Base-by-base conservation (phyloP, 2,329 filamentous ascomycete genomes). In the Neopestalotiopsis sp. region DNA sequence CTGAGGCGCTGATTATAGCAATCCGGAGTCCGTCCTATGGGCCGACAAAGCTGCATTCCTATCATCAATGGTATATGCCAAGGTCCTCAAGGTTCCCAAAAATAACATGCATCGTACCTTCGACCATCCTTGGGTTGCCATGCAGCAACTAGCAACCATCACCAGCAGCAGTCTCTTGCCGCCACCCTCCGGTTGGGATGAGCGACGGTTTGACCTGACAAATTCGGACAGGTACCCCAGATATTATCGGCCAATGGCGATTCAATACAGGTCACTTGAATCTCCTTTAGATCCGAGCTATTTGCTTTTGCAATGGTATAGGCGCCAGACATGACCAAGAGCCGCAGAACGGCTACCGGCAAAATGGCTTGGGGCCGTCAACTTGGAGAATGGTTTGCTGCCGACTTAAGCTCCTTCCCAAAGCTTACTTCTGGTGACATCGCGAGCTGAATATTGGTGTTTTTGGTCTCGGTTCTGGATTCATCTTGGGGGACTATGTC, bases 291-390 rank as follows among this genome's bases (percentile, higher is more conserved):
- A 32, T 49, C 40, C 38, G 28, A 32, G 24, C 20, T 12, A 24
- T 20, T 30, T 13, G 12, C 34, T 64, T 64, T 24, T 64, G 40
- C 42, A n/a, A n/a, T 14, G 13, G 24, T 53, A 53, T 53, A 64
- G 61, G 20, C 61, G 38, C n/a, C 20, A 64, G 17, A 64, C 38
- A 64, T n/a, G 28, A 13, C 61, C 61, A 49, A 64, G 61, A 64
- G 61, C 61, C 61, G n/a, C 61, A 64, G 14, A 32, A 38, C 61
- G 61, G 61, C 61, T 49, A 64, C 61, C 61, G 61, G 61, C 61
- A 64, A 53, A 40, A 34, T 64, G 40, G 49, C 38, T n/a, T 64
- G n/a, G 61, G 30, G 30, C 24, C 20, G 38, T 24, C 61, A 24
- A 64, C 40, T 24, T 28, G 61, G 20, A 38, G 34, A n/a, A 42